A percentile compares a stretch with the other conserved stretches of the same genome.
Evolutionary conservation across 768 basidiomycete species (phyloP).

Genomic region (Boletus edulis): DNA sequence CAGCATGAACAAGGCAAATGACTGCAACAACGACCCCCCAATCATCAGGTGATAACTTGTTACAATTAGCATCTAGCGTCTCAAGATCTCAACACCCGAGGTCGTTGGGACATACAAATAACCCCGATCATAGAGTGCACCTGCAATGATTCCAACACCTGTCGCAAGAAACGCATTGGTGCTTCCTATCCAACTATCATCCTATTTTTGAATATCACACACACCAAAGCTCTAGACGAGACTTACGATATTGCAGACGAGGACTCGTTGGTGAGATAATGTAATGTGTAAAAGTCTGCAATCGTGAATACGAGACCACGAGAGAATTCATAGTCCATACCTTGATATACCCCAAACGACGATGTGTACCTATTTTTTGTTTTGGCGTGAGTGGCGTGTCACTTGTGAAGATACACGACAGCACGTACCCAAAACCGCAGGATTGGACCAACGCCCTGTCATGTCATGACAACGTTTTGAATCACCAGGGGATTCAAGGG

Average conservation of each 20-base stretch:
- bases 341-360: slow-evolving; percentile 43
- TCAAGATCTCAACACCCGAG: background rate
- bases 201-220: background rate
- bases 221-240: background rate
- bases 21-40: slow-evolving; percentile 43
- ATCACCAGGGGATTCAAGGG: background rate
- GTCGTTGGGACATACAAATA: slow-evolving; percentile 37
- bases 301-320: background rate
- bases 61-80: background rate
- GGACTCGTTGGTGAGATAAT: slow-evolving; percentile 33
- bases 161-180: slow-evolving; percentile 41
- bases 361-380: slow-evolving; percentile 27
- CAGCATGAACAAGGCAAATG: slow-evolving; percentile 42
- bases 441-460: slow-evolving; percentile 31
- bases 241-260: slow-evolving; percentile 38
- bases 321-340: slow-evolving; percentile 4
- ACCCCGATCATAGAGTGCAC: slow-evolving; percentile 50
- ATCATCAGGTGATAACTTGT: slow-evolving; percentile 44
- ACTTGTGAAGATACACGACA: background rate
- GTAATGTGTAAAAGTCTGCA: slow-evolving; percentile 38
- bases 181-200: slow-evolving; percentile 44
- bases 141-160: slow-evolving; percentile 39
- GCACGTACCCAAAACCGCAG: slow-evolving; percentile 32
- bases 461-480: background rate
- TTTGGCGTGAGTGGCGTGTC: background rate